Evolutionary conservation across 306 rosid genomes (phyloP), one percentile per base, ranked within the genome.

Genomic region (Cicer yamashitae): DNA sequence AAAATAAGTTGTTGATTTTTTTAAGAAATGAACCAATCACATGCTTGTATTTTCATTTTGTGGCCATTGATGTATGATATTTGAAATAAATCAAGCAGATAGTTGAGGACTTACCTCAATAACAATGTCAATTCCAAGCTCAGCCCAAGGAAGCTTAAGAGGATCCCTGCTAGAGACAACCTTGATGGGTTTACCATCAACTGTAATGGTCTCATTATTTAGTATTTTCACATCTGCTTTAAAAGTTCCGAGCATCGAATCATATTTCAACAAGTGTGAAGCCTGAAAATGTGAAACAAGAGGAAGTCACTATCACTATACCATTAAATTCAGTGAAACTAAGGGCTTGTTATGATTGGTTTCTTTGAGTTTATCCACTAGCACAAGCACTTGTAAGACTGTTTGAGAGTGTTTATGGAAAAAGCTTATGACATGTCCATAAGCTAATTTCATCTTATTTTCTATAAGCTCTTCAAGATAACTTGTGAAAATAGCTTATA

Each of bases 91-190:
- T n/a, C 9, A 51, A 53, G 57, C 11, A 78, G 62, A 12, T 30
- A 30, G 37, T 30, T 4, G n/a, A 17, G 8, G 80, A 56, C 18
- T 73, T 83, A 90, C 98, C 97, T 96, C 99, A 53, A 96, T 92
- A 59, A 96, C 98, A 78, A 96, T 92, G 91, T 96, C 99, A 51
- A 96, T 92, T 80, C 98, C 99, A 74, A 96, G 89, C 61, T 92
- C 99, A 37, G 88, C 90, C 99, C 99, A 96, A 10, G 99, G 99
- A 75, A 96, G 98, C 90, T 92, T 87, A 58, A 90, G 91, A 58
- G 99, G 99, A 77, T 96, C 99, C 65, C 98, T 92, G 87, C 0
- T 90, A 46, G 98, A 84, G 46, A 96, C 97, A 77, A 96, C 98
- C 92, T 88, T 89, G 89, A 96, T 58, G 73, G 77, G 92, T 81